Evolutionary conservation across 225 moss, liverwort and hornwort genomes (phyloP), one percentile per base, ranked within the genome.

Genomic region (Bryum argenteum): DNA sequence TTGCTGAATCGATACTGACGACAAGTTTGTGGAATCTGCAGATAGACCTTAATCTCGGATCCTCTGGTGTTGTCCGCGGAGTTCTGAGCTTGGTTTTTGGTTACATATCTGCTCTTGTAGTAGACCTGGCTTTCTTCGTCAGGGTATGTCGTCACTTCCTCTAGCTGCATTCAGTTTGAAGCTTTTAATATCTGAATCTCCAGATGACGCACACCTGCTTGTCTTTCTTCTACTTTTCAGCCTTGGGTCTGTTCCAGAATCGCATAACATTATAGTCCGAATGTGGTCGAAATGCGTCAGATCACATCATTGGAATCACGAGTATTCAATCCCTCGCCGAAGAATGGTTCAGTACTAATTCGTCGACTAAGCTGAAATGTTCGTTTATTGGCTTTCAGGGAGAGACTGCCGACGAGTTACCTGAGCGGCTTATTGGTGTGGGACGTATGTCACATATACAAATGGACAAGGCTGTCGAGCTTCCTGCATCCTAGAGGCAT

Each of bases 21-120:
- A 48, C 55, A 16, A 61, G 0, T 28, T 63, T 66, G 77, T 77
- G 66, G 61, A 50, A 63, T 77, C 38, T 83, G 42, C 83, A 88
- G 88, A 76, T 90, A 17, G 90, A 90, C 42, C 52, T 90, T 55
- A 90, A 90, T 75, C 84, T 90, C 53, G 90, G 86, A 74, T 90
- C 90, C 21, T 90, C 90, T 26, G 88, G 80, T 61, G 80, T 90
- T 73, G 88, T 90, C 61, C 83, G 88, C 20, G 90, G 90, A 78
- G 84, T 90, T 6, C 58, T 90, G 75, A 51, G 86, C 71, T 75
- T 90, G 67, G 84, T 86, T 65, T 90, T 90, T 62, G 85, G 90
- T 66, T 90, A 88, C 44, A 90, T 90, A 63, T 71, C 88, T 71
- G 83, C 88, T 40, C 85, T 90, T 12, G 90, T 90, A 53, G 84